Evolutionary conservation across 257 asterid genomes (phyloP), one percentile per base, ranked within the genome.

Genomic region (Verbena officinalis): DNA sequence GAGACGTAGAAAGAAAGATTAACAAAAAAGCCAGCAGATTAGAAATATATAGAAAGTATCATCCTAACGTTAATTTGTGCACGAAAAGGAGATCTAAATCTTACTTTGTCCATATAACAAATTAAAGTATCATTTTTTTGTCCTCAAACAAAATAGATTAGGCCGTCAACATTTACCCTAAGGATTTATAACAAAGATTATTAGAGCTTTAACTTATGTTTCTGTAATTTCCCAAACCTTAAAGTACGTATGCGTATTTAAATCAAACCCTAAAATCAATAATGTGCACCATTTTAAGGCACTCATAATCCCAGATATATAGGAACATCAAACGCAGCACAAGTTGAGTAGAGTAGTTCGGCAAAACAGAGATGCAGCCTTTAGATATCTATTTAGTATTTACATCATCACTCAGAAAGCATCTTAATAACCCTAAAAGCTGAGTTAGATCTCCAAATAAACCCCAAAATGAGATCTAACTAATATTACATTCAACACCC

Each of bases 391-490:
- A 23, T 27, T 16, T 0, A 24, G 24, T 13, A 9, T 9, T 21
- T 0, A 5, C 42, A 33, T n/a, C 42, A 33, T n/a, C 24, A 55
- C 67, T 55, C 48, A 7, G 34, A 43, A 53, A n/a, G n/a, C 27
- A 38, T 65, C 12, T 64, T 65, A 62, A 27, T 75, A 58, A 30
- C 30, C 69, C 31, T 9, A 51, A 61, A 64, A 39, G 10, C 20
- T 4, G 69, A 39, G 64, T 59, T 51, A 61, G 78, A 77, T 75
- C 85, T 81, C 80, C 83, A 5, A 51, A n/a, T 2, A 33, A 66
- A 70, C 59, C 85, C 70, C 78, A 88, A 85, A 81, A 85, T 43
- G 71, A 81, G 91, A 83, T 58, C 79, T 40, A 73, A 68, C 78
- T 16, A 33, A 42, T 36, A 74, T 40, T 15, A 55, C 22, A 20